phyloP scores from a whole-genome alignment of 192 early-diverging fungal genomes.

The Radiomyces spectabilis region DNA sequence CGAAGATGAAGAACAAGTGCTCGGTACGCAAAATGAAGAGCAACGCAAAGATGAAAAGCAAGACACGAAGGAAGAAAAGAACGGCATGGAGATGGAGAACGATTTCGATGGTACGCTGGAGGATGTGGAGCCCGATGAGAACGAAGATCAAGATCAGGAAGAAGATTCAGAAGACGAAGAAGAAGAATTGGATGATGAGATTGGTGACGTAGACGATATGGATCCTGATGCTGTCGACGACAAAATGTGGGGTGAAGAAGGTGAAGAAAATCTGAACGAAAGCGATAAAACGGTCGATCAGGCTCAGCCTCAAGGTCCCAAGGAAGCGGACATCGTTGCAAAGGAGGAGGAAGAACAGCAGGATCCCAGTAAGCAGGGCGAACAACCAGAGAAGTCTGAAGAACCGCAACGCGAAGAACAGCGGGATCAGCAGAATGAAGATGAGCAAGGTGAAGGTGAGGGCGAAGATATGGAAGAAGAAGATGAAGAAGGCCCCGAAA shows the following conservation, averaged over 20 bases:
- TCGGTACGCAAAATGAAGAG: constrained; percentile 72
- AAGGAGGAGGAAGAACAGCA: constrained; percentile 49
- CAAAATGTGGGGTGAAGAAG: constrained; percentile 94
- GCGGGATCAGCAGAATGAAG: constrained; percentile 38
- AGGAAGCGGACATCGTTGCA: constrained; percentile 57
- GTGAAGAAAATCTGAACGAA: constrained; percentile 46
- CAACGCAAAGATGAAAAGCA: constrained; percentile 48
- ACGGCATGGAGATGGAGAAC: constrained; percentile 90
- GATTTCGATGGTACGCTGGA: constrained; percentile 92
- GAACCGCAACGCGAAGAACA: constrained; percentile 26
- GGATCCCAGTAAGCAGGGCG: constrained; percentile 32
- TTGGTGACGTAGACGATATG: constrained; percentile 85
- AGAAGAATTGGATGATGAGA: constrained; percentile 75
- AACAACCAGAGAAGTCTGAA: constrained; percentile 28
- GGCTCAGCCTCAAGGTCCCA: constrained; percentile 37
- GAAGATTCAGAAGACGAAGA: constrained; percentile 71
- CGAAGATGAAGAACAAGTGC: constrained; percentile 93
- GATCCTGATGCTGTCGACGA: constrained; percentile 90
- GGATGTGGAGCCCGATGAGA: constrained; percentile 70
- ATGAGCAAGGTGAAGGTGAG: constrained; percentile 42
- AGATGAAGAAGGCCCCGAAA: constrained; percentile 34
- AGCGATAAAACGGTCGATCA: constrained; percentile 66
- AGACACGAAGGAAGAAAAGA: constrained; percentile 71
- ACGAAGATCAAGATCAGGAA: constrained; percentile 52
- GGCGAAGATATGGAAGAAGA: constrained; percentile 33